A percentile compares a stretch with the other conserved stretches of the same genome.
Conservation (phyloP, 2,329 filamentous ascomycete species). For the Penicillium digitatum region DNA sequence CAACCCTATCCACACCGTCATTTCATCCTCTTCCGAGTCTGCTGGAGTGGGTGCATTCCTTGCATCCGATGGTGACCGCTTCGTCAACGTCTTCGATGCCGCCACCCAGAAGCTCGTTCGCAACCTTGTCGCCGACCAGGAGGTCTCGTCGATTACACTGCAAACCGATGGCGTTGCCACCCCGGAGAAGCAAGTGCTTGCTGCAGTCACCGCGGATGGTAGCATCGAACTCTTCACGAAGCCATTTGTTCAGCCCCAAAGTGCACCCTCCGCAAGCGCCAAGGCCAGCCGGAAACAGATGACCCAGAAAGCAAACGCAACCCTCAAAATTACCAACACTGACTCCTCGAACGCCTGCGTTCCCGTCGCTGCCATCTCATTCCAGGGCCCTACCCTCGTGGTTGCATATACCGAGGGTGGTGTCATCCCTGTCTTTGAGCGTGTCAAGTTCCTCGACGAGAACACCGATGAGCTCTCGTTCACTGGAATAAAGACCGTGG, state of each 20-base stretch:
- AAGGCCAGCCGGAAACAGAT: conserved; percentile 46
- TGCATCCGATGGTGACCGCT: conserved; percentile 49
- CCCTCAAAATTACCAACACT: conserved; percentile 44
- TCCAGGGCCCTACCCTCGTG: conserved; percentile 46
- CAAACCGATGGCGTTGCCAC: conserved; percentile 23
- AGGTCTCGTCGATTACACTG: conserved; percentile 41
- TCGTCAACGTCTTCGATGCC: conserved; percentile 49
- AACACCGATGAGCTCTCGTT: conserved; percentile 45
- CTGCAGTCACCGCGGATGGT: conserved; percentile 47
- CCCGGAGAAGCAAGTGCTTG: conserved; percentile 42
- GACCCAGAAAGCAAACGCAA: conserved; percentile 44
- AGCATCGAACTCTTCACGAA: conserved; percentile 49
- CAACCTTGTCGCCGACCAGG: conserved; percentile 49
- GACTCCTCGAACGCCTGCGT: conserved; percentile 40
- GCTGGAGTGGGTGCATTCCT: conserved; percentile 42
- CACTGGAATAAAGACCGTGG: conserved; percentile 44
- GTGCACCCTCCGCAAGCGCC: conserved; percentile 34
- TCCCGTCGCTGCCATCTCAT: conserved; percentile 42
- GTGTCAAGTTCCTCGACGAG: conserved; percentile 46
- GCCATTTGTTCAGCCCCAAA: conserved; percentile 41
- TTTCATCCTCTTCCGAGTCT: conserved; percentile 40
- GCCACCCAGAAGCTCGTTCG: conserved; percentile 43
- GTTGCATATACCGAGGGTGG: conserved; percentile 50
- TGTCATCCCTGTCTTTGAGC: conserved; percentile 50
- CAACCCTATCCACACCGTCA: conserved; percentile 47